Base-by-base conservation (phyloP, 2,329 filamentous ascomycete species). In the Tolypocladium tundrense region DNA sequence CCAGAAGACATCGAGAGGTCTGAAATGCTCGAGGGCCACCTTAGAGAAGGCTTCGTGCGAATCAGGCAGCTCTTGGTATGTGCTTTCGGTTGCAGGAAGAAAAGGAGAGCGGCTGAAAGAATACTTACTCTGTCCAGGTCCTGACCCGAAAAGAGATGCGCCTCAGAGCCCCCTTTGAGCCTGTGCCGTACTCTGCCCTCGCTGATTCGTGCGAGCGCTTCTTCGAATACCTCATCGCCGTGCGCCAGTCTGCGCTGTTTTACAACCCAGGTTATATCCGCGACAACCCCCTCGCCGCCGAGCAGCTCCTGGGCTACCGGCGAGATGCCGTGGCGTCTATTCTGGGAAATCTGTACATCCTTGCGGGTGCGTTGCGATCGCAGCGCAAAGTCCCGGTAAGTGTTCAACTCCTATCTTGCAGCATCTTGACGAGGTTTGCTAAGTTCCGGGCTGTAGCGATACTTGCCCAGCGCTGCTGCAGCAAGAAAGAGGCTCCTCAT, bases 71-170 rank as follows among this genome's bases (percentile, higher is more conserved):
- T 85, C 11, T 67, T 84, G 58, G 79, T 79, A 62, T 64, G 62
- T 48, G 10, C 37, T 11, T 21, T 21, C 13, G 13, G 2, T 1
- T 14, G 10, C 1, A 16, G 10, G 21, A 10, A 10, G 10, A 8
- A 35, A 35, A 6, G 10, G 11, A 40, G 39, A 7, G 9, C 31
- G 31, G 48, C 10, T 16, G 10, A 8, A 31, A 19, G 21, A 8
- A 3, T n/a, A 37, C 48, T 52, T 14, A 48, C 8, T 56, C n/a
- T 3, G 33, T 9, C 2, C 45, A 76, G 74, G 72, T 73, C 41
- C 73, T 85, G 60, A 83, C 82, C 0, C 76, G 79, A 21, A 82
- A 85, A 63, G 82, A 85, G 63, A 77, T 83, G 61, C 80, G 82
- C 2, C 74, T 85, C 41, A 77, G 82, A 27, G 81, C 75, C 1